Evolutionary conservation across 352 stramenopile genomes (phyloP).

Genomic region (Phytophthora aleatoria): DNA sequence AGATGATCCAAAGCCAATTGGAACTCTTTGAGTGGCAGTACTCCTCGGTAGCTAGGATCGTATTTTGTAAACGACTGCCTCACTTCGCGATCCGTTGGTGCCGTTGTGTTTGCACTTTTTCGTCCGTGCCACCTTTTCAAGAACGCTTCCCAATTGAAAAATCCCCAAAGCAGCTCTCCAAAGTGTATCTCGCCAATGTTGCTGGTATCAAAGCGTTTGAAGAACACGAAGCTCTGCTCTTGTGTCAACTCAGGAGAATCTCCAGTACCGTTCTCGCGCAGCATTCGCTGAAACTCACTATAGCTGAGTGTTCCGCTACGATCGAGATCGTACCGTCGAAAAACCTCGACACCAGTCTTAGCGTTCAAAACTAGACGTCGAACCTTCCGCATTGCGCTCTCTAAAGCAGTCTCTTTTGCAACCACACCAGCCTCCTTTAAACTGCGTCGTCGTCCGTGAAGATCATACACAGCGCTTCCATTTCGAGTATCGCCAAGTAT

Average conservation of each 20-base stretch:
- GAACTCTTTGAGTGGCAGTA: constrained; percentile 50
- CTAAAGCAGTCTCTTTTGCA: constrained; percentile 37
- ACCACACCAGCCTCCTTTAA: constrained; percentile 34
- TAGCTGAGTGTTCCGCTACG: constrained; percentile 53
- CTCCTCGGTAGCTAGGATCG: constrained; percentile 42
- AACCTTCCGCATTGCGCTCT: constrained; percentile 61
- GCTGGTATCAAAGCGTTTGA: constrained; percentile 55
- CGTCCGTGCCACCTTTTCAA: constrained; percentile 57
- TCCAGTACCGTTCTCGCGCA: constrained; percentile 36
- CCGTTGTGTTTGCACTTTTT: constrained; percentile 30
- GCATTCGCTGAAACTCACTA: constrained; percentile 44
- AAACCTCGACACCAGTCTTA: constrained; percentile 36
- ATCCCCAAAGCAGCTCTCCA: constrained; percentile 62
- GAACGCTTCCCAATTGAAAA: constrained; percentile 67
- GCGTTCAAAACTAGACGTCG: constrained; percentile 41
- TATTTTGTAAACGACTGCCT: constrained; percentile 54
- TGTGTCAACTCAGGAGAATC: constrained; percentile 27
- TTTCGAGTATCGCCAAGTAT: background rate
- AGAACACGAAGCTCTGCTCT: constrained; percentile 51
- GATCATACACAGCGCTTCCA: constrained; percentile 59
- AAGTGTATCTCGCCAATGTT: constrained; percentile 62
- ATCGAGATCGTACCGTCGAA: constrained; percentile 56
- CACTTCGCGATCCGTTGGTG: constrained; percentile 14
- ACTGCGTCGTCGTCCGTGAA: constrained; percentile 56
- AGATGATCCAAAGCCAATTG: constrained; percentile 57